Evolutionary conservation across 164 flowering plant species (phyloP).

Genomic region (Buxus sempervirens): DNA sequence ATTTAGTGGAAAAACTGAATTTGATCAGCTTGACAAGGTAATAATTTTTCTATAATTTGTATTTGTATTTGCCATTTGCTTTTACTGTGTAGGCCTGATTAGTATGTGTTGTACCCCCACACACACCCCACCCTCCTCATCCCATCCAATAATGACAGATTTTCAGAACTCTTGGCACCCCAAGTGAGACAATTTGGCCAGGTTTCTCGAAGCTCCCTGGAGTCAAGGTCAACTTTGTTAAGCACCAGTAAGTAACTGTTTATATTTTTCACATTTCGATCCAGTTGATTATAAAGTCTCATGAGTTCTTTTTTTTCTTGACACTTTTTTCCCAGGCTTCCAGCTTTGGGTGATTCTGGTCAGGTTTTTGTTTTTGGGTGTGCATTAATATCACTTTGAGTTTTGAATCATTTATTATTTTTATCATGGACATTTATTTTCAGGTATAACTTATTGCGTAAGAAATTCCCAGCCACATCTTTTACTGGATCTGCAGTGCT

Average conservation of each 20-base stretch:
- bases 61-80: background rate
- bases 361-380: slow-evolving; percentile 74
- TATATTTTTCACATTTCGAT: background rate
- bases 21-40: slow-evolving; percentile 69
- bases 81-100: too few species aligned
- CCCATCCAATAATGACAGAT: slow-evolving; percentile 41
- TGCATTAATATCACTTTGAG: slow-evolving; percentile 50
- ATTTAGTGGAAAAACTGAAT: slow-evolving; percentile 58
- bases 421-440: slow-evolving; percentile 34
- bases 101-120: too few species aligned
- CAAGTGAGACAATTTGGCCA: slow-evolving; percentile 89
- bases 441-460: slow-evolving; percentile 83
- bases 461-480: slow-evolving; percentile 81
- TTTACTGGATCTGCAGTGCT: slow-evolving; percentile 84
- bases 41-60: slow-evolving; percentile 3
- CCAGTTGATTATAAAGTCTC: background rate
- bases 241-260: slow-evolving; percentile 65
- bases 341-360: slow-evolving; percentile 91
- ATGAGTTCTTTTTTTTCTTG: slow-evolving; percentile 32
- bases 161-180: slow-evolving; percentile 75
- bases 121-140: too few species aligned
- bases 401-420: slow-evolving; percentile 16
- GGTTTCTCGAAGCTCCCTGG: slow-evolving; percentile 82
- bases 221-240: slow-evolving; percentile 68
- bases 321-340: slow-evolving; percentile 79